Conservation (phyloP, 108 stramenopile species). For the Skeletonema costatum region DNA sequence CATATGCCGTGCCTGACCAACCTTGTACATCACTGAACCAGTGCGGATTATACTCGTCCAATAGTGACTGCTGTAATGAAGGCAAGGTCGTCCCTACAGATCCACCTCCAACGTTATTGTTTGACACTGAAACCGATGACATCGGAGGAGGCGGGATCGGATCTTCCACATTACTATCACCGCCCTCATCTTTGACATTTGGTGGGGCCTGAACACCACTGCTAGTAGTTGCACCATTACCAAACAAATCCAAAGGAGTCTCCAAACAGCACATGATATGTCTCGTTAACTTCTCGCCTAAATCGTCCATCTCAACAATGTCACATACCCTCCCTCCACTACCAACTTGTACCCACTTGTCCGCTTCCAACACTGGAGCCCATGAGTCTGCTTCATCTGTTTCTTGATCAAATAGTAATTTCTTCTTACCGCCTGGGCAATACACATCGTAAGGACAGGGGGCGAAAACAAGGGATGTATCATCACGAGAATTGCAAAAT, state of each 20-base stretch:
- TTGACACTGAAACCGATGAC: background rate
- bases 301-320: background rate
- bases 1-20: constrained; percentile 16
- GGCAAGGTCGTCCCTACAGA: background rate
- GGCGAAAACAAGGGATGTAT: background rate
- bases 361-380: constrained; percentile 22
- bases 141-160: background rate
- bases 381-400: constrained; percentile 13
- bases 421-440: constrained; percentile 22
- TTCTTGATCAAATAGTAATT: constrained; percentile 17
- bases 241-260: background rate
- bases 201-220: background rate
- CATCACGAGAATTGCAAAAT: constrained; percentile 24
- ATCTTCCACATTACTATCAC: background rate
- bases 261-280: constrained; percentile 41
- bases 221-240: background rate
- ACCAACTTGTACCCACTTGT: constrained; percentile 44
- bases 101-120: background rate
- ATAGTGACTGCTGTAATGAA: background rate
- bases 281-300: constrained; percentile 24
- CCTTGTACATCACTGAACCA: constrained; percentile 12
- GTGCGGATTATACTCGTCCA: background rate
- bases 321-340: constrained; percentile 19
- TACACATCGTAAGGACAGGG: constrained; percentile 43
- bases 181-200: background rate